A percentile compares a stretch with the other conserved stretches of the same genome.
Conservation (phyloP, 1,139 yeast genomes). For the Candida smagusa region DNA sequence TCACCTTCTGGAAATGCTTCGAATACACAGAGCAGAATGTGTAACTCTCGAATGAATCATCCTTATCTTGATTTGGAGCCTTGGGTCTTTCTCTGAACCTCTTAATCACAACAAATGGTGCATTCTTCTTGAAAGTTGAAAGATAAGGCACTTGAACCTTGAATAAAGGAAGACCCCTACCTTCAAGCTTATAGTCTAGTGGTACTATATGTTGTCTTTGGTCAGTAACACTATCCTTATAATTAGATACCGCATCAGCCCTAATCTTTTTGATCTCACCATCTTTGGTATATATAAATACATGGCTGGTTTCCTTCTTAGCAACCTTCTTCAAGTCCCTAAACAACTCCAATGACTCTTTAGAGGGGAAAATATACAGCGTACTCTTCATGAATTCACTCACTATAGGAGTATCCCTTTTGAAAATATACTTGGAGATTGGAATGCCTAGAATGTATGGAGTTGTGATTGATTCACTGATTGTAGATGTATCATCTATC, state of each 20-base stretch:
- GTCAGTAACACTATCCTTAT: conserved; percentile 18
- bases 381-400: conserved; percentile 32
- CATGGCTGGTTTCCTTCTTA: conserved; percentile 22
- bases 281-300: conserved; percentile 21
- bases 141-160: conserved; percentile 36
- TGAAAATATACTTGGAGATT: conserved; percentile 19
- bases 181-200: conserved; percentile 27
- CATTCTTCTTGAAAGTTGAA: conserved; percentile 33
- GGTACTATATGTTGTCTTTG: conserved; percentile 34
- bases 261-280: conserved; percentile 18
- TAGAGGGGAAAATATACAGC: conserved; percentile 29
- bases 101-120: conserved; percentile 35
- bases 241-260: conserved; percentile 1
- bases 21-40: conserved; percentile 32
- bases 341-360: conserved; percentile 30
- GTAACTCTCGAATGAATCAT: conserved; percentile 26
- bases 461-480: conserved; percentile 15
- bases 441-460: conserved; percentile 11
- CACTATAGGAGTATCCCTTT: conserved; percentile 29
- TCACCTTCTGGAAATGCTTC: conserved; percentile 26
- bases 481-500: conserved; percentile 24
- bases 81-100: conserved; percentile 31
- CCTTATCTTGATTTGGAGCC: conserved; percentile 16
- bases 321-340: conserved; percentile 22
- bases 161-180: conserved; percentile 38